These are phyloP conservation scores for Solanum tacnaense DNA, from an alignment of 257 asterid genomes.

Conservation along the genomic window DNA sequence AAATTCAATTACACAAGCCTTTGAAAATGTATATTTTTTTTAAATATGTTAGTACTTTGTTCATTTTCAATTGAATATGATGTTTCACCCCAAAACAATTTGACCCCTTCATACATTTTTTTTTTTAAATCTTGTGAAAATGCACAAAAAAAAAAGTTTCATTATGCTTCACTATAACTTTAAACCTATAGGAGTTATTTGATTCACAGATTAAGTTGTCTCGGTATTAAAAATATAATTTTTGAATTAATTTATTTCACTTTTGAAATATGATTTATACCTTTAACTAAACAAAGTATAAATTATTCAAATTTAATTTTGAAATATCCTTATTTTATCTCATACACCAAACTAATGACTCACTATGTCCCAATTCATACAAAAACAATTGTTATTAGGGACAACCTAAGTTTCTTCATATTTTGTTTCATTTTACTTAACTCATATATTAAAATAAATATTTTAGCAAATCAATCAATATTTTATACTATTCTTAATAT, in stretches of 20 bases:
- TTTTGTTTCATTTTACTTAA: no score
- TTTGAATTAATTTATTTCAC: not conserved
- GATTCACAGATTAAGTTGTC: not conserved
- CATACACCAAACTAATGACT: not conserved
- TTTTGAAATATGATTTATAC: no score
- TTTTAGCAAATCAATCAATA: not conserved
- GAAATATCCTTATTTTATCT: no score
- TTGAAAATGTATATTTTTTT: not conserved
- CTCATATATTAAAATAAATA: no score
- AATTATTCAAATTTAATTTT: not conserved
- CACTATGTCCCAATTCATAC: no score
- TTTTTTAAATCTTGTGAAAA: not conserved
- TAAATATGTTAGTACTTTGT: not conserved
- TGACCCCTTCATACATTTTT: not conserved
- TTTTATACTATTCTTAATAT: not conserved
- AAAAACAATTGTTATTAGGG: not conserved
- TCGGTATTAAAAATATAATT: not conserved
- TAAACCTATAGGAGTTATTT: not conserved
- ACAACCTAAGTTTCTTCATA: not conserved
- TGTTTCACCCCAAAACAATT: not conserved
- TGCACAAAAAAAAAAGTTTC: not conserved
- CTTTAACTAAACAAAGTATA: not conserved
- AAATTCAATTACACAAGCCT: not conserved
- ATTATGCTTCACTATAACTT: not conserved
- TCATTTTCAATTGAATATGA: not conserved